Conservation (phyloP, 306 rosid genomes). For the Begonia peltatifolia region DNA sequence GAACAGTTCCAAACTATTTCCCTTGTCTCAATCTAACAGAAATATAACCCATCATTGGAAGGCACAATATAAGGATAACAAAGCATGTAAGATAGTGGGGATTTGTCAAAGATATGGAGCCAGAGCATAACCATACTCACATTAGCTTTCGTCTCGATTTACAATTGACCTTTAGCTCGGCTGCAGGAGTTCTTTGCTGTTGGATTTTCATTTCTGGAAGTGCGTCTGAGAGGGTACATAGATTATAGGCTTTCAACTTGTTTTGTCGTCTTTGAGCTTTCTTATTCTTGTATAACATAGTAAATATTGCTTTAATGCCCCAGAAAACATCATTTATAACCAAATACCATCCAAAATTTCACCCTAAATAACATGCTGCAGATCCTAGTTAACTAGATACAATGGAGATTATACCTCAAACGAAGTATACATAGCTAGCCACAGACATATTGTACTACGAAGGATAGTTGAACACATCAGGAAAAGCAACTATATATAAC, state of each 20-base stretch:
- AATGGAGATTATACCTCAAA: neutral
- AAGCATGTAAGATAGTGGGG: constrained; percentile 1
- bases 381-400: neutral
- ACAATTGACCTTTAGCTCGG: constrained; percentile 34
- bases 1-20: constrained; percentile 32
- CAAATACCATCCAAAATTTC: neutral
- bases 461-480: neutral
- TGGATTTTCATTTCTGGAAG: constrained; percentile 46
- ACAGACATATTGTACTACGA: neutral
- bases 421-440: neutral
- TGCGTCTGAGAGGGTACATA: constrained; percentile 43
- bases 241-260: constrained; percentile 54
- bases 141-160: constrained; percentile 48
- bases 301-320: neutral
- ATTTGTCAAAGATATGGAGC: constrained; percentile 9
- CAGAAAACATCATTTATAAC: neutral
- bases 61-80: neutral
- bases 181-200: constrained; percentile 9
- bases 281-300: constrained; percentile 16
- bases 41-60: constrained; percentile 9
- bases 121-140: constrained; percentile 25
- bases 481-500: too few relatives aligned
- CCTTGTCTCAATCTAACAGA: constrained; percentile 58
- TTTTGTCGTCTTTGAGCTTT: constrained; percentile 48
- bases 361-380: neutral